phyloP scores from a whole-genome alignment of 2,329 filamentous ascomycete species.

The Fusarium mangiferae region DNA sequence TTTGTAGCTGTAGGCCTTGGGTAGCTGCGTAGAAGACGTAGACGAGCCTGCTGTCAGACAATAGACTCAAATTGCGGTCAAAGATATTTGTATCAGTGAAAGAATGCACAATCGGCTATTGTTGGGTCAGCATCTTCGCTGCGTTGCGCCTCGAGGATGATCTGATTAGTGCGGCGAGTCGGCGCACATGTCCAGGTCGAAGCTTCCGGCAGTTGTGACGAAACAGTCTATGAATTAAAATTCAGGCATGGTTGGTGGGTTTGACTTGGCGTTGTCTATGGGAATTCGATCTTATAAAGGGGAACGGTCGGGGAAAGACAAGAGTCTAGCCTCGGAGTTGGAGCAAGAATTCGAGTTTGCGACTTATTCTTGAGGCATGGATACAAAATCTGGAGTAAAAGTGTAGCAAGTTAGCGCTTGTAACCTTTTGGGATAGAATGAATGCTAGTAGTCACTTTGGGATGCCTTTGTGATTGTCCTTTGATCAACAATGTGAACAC shows the following conservation, averaged over 20 bases:
- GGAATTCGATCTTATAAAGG: not conserved
- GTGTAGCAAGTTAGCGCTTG: too few species aligned
- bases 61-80: slow-evolving; percentile 8
- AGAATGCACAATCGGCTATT: too few species aligned
- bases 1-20: slow-evolving; percentile 15
- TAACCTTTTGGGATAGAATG: fast-evolving
- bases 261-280: not conserved
- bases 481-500: not conserved
- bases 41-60: slow-evolving; percentile 16
- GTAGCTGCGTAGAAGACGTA: slow-evolving; percentile 19
- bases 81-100: not conserved
- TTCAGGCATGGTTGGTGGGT: fast-evolving
- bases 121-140: not conserved
- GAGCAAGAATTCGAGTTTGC: not conserved
- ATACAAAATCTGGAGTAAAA: too few species aligned
- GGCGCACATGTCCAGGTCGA: fast-evolving
- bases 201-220: fast-evolving
- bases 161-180: fast-evolving
- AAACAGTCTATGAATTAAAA: fast-evolving
- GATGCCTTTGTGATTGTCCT: not conserved
- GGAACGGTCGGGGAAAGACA: fast-evolving
- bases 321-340: not conserved
- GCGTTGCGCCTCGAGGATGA: not conserved
- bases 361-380: fast-evolving
- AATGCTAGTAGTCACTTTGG: not conserved